Base-by-base conservation (phyloP, 495 filamentous ascomycete species). In the Hyaloscypha variabilis region DNA sequence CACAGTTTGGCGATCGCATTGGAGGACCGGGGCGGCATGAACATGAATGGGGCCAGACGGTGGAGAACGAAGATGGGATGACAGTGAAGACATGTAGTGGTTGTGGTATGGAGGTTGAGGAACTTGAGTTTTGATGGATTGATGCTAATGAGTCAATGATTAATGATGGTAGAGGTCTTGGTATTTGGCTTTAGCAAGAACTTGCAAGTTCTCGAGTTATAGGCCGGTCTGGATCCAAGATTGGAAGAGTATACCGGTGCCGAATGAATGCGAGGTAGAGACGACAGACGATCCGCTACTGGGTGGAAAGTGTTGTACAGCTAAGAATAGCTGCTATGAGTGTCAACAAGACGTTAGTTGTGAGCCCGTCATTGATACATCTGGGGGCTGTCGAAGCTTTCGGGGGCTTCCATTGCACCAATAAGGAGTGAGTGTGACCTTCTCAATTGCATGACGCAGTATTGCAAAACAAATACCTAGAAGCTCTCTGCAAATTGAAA, bases 51-150 rank as follows among this genome's bases (percentile, higher is more conserved):
- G 95, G 95, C 0, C 77, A 88, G 23, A 77, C 85, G 8, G 83
- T 97, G 21, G 87, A 92, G 75, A 90, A 94, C 72, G 87, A 84
- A 42, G 90, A 94, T 54, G 96, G 93, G 0, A 85, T 90, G 72
- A 89, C 83, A 23, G 88, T 91, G 54, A 96, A 93, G 82, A 92
- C 85, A 3, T 98, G 95, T 75, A 82, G 89, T 60, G 90, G 88
- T 34, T 99, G 96, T 77, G 91, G 92, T 25, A 96, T 98, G 91
- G 94, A 98, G 78, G 90, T 97, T 58, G 96, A 99, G 73, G 96
- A 98, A 77, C 73, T 97, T 73, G 93, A 96, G 73, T 90, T 98
- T 67, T 97, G 62, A 69, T 39, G 14, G 5, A 8, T n/a, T 13
- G 13, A 46, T 11, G 39, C 4, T 14, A 46, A 46, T 46, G 39